phyloP scores from a whole-genome alignment of 208 protist genomes.

The Acanthamoeba triangularis region DNA sequence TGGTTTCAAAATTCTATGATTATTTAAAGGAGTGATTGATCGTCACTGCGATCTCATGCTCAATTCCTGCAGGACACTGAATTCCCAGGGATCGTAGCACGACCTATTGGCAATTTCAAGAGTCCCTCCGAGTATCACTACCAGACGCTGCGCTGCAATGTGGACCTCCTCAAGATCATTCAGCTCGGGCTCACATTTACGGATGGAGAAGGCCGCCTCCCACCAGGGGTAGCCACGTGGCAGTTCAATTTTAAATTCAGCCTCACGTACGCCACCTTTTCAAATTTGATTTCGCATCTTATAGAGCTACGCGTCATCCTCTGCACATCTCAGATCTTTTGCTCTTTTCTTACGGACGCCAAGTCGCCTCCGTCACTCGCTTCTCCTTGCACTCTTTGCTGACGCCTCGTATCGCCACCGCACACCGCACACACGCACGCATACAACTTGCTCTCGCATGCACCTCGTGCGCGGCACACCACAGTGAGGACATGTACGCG shows the following conservation, averaged over 20 bases:
- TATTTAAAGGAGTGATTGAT: neutral
- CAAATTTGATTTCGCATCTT: neutral
- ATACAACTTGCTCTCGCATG: no score
- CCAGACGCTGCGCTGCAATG: constrained; percentile 98
- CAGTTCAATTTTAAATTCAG: constrained; percentile 99
- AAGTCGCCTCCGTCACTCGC: neutral
- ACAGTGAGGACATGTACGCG: constrained; percentile 97
- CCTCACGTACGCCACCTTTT: constrained; percentile 88
- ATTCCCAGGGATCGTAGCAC: constrained; percentile 99
- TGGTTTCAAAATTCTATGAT: neutral
- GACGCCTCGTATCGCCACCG: no score
- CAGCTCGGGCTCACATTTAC: constrained; percentile 99
- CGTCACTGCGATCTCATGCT: neutral
- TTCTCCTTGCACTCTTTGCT: no score
- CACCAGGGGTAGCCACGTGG: constrained; percentile 97
- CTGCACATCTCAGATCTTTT: neutral
- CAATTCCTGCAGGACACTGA: constrained; percentile 97
- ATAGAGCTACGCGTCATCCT: neutral
- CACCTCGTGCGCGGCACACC: no score
- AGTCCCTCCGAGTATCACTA: constrained; percentile 97
- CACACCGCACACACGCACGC: no score
- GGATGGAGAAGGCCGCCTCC: constrained; percentile 97
- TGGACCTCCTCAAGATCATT: constrained; percentile 99
- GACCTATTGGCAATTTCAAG: constrained; percentile 97
- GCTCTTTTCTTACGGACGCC: neutral